phyloP scores from a whole-genome alignment of 306 rosid genomes.

The Rosa rugosa region DNA sequence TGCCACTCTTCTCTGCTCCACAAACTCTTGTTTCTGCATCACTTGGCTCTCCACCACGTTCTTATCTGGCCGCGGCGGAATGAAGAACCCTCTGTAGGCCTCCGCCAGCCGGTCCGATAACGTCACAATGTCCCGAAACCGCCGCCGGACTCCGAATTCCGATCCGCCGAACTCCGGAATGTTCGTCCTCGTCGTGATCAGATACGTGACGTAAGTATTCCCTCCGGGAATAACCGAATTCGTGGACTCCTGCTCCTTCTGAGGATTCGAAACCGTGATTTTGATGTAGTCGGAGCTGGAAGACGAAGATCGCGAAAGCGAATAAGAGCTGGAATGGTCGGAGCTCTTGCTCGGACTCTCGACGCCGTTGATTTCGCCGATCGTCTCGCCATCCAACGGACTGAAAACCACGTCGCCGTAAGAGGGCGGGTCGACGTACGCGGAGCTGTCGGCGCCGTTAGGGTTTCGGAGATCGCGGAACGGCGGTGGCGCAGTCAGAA shows the following conservation, averaged over 20 bases:
- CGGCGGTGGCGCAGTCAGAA: conserved; percentile 46
- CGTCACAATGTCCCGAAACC: conserved; percentile 87
- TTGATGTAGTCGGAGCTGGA: conserved; percentile 52
- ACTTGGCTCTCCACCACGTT: conserved; percentile 93
- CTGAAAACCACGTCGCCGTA: conserved; percentile 71
- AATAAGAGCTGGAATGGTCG: conserved; percentile 33
- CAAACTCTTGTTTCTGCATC: conserved; percentile 93
- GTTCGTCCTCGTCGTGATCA: conserved; percentile 72
- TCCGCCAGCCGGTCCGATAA: conserved; percentile 76
- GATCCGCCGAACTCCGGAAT: conserved; percentile 63
- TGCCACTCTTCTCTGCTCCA: conserved; percentile 87
- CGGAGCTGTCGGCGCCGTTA: conserved; percentile 30
- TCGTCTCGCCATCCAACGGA: conserved; percentile 54
- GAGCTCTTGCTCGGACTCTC: conserved; percentile 56
- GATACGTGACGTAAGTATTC: conserved; percentile 56
- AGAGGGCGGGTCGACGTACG: conserved; percentile 60
- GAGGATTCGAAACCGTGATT: conserved; percentile 81
- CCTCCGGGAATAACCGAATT: conserved; percentile 83
- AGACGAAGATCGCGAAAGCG: conserved; percentile 47
- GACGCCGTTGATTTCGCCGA: conserved; percentile 41
- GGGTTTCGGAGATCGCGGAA: conserved; percentile 39
- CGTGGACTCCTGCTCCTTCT: conserved; percentile 67
- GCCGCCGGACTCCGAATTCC: conserved; percentile 66
- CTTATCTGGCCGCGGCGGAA: conserved; percentile 93
- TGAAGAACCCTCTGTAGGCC: conserved; percentile 73